These are phyloP conservation scores for Candida anutae DNA, from an alignment of 1,139 yeast genomes.

Conservation along the genomic window DNA sequence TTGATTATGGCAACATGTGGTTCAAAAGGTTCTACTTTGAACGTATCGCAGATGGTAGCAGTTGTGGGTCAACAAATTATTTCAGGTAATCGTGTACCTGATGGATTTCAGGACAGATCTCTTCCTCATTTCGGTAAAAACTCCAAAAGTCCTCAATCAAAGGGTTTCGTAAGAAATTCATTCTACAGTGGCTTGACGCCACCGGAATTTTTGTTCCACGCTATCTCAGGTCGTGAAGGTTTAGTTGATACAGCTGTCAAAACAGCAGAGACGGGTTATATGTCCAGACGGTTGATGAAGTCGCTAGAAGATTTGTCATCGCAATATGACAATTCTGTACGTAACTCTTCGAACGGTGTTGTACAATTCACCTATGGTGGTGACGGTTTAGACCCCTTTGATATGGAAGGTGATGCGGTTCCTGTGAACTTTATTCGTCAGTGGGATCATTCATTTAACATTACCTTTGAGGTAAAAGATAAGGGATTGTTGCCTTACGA, in stretches of 20 bases:
- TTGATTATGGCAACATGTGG: constrained; percentile 99
- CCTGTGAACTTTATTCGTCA: constrained; percentile 92
- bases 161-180: constrained; percentile 95
- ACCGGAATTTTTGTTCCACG: constrained; percentile 95
- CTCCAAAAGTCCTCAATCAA: constrained; percentile 95
- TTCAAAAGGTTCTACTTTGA: constrained; percentile 94
- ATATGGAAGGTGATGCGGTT: constrained; percentile 97
- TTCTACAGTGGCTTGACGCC: constrained; percentile 92
- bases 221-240: constrained; percentile 99
- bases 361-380: constrained; percentile 99
- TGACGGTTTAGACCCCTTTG: constrained; percentile 96
- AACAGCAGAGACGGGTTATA: constrained; percentile 98
- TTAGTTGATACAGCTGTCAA: constrained; percentile 98
- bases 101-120: constrained; percentile 98
- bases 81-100: constrained; percentile 98
- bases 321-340: constrained; percentile 88
- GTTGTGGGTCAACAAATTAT: constrained; percentile 99
- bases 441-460: constrained; percentile 85
- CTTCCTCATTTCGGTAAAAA: constrained; percentile 94
- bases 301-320: constrained; percentile 93
- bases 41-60: constrained; percentile 99
- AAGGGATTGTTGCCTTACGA: constrained; percentile 64
- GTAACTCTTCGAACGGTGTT: constrained; percentile 92
- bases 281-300: constrained; percentile 98
- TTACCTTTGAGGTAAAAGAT: constrained; percentile 55